Evolutionary conservation across 768 basidiomycete species (phyloP), one percentile per base, ranked within the genome.

Genomic region (Daedaleopsis sinensis): DNA sequence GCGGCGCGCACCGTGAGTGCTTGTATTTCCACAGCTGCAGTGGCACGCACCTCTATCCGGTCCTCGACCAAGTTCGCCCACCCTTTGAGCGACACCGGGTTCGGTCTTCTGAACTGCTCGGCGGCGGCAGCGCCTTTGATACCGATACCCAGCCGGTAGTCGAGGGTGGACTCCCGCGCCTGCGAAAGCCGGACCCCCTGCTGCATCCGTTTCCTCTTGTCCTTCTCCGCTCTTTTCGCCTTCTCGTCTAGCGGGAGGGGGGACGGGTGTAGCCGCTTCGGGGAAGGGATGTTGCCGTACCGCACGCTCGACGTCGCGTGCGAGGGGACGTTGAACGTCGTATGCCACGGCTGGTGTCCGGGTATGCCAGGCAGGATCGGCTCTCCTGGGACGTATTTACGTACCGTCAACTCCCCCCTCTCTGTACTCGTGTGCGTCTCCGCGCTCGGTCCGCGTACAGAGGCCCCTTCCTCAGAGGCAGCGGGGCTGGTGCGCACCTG

Each of bases 41-140:
- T 16, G 52, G 7, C 8, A 68, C 76, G 13, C 61, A 88, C 92
- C 82, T 94, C 88, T 68, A 94, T 93, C 57, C 81, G 80, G 66
- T 93, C 91, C 68, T 95, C 92, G 13, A 90, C 81, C 54, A 94
- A 75, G 58, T 81, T 83, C 15, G 82, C 79, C 90, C 91, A 93
- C 0, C 91, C 92, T 71, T 86, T 89, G 67, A 93, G 62, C 46
- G 77, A 83, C 19, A 82, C 80, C 15, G 92, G 87, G 58, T 86
- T 89, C 13, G 78, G 68, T 50, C 77, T 76, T 27, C 70, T 52
- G 32, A 52, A 16, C 55, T 64, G 67, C 15, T 65, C 64, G 32
- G 58, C 62, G 11, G 55, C 27, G 27, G 27, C 65, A 23, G 68
- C 65, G 16, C 68, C 70, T 63, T 76, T 78, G 32, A 85, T 73